Conservation (phyloP, 345 rosid species). For the Gossypium longicalyx region DNA sequence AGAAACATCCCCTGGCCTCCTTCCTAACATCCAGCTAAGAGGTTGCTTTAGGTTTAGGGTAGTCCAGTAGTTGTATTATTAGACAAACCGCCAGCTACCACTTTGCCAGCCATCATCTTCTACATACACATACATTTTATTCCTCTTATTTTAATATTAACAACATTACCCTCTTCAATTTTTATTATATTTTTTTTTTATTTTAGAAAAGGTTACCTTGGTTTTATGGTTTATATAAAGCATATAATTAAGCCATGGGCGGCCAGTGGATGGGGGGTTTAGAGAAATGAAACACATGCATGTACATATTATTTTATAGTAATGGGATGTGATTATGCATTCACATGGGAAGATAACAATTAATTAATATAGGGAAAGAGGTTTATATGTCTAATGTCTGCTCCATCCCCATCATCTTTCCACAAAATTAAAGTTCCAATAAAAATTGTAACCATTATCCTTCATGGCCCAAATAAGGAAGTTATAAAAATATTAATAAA, state of each 20-base stretch:
- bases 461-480: background rate
- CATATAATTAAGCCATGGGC: background rate
- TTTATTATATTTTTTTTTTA: too few relatives aligned
- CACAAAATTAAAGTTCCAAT: background rate
- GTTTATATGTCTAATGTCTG: slow-evolving; percentile 9
- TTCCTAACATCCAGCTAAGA: background rate
- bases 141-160: too few relatives aligned
- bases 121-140: too few relatives aligned
- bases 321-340: background rate
- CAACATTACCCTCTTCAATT: too few relatives aligned
- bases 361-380: background rate
- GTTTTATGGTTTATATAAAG: too few relatives aligned
- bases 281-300: background rate
- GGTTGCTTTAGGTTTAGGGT: background rate
- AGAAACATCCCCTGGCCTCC: background rate
- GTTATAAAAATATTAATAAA: background rate
- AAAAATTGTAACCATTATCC: background rate
- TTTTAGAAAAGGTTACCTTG: too few relatives aligned
- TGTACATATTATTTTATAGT: background rate
- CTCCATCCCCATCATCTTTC: slow-evolving; percentile 5
- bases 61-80: background rate
- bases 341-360: slow-evolving; percentile 16
- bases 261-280: background rate
- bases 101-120: background rate
- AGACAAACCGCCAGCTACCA: background rate